Conservation (phyloP, 2,329 filamentous ascomycete genomes). For the Tolypocladium guangdongense region DNA sequence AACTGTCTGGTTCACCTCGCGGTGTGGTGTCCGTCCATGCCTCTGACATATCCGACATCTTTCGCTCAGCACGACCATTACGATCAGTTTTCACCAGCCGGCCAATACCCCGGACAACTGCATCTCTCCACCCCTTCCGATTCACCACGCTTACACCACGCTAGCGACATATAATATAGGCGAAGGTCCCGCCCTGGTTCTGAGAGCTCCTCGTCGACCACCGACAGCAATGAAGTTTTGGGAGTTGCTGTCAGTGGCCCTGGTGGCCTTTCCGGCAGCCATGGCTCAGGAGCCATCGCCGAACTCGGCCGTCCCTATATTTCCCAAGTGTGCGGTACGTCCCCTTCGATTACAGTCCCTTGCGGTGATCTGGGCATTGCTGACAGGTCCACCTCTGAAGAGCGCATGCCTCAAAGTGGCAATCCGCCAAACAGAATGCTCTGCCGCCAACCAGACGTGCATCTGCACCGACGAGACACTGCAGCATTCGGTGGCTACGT, state of each 20-base stretch:
- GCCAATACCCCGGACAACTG: no score
- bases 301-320: background rate
- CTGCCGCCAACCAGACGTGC: constrained; percentile 16
- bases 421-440: constrained; percentile 15
- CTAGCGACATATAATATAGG: background rate
- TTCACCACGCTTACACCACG: background rate
- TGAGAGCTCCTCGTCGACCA: background rate
- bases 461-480: constrained; percentile 18
- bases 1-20: background rate
- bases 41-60: background rate
- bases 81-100: background rate
- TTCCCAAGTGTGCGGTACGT: constrained; percentile 4
- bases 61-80: background rate
- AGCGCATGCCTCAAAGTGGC: constrained; percentile 12
- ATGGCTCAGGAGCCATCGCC: background rate
- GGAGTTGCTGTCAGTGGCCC: background rate
- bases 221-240: background rate
- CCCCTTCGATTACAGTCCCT: background rate
- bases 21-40: background rate
- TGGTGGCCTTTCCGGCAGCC: background rate
- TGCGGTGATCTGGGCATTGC: background rate
- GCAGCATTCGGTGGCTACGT: constrained; percentile 13
- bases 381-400: background rate
- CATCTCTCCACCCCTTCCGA: background rate
- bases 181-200: background rate